phyloP scores from a whole-genome alignment of 2,329 filamentous ascomycete species.

The Stagonosporopsis vannaccii region DNA sequence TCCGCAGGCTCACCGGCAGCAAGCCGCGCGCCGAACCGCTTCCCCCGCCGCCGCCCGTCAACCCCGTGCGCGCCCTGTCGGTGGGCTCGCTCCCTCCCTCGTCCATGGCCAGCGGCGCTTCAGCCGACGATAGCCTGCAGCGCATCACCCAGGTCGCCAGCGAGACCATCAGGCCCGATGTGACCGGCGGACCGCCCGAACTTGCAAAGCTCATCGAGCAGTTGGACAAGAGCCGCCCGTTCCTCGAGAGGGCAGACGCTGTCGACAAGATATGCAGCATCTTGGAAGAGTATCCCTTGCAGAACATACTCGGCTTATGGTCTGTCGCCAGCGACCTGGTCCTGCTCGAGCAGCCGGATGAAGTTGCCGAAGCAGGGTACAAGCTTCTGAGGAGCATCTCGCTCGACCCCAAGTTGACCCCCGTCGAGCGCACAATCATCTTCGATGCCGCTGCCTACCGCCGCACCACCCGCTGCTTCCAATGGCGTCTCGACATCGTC shows the following conservation, averaged over 20 bases:
- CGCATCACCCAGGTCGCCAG: constrained; percentile 34
- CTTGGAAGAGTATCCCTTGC: constrained; percentile 45
- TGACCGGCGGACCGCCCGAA: constrained; percentile 49
- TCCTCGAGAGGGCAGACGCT: constrained; percentile 41
- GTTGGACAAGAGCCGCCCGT: constrained; percentile 33
- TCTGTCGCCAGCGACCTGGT: constrained; percentile 48
- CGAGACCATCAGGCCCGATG: constrained; percentile 26
- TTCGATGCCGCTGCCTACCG: constrained; percentile 45
- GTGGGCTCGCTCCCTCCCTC: constrained; percentile 32
- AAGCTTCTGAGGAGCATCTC: constrained; percentile 46
- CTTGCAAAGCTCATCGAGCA: constrained; percentile 42
- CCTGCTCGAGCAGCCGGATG: constrained; percentile 40
- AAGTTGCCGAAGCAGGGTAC: constrained; percentile 45
- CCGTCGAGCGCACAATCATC: constrained; percentile 49
- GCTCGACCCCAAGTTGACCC: constrained; percentile 40
- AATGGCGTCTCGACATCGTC: constrained; percentile 46
- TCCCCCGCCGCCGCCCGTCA: constrained; percentile 39
- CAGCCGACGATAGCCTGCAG: constrained; percentile 38
- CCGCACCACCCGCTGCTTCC: constrained; percentile 39
- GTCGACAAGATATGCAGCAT: constrained; percentile 45
- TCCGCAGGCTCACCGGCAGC: constrained; percentile 46
- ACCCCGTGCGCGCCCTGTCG: constrained; percentile 41
- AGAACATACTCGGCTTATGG: constrained; percentile 49
- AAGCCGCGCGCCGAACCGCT: constrained; percentile 47
- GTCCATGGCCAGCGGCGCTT: constrained; percentile 31